phyloP scores from a whole-genome alignment of 768 basidiomycete genomes.

The Pleurotus cornucopiae region DNA sequence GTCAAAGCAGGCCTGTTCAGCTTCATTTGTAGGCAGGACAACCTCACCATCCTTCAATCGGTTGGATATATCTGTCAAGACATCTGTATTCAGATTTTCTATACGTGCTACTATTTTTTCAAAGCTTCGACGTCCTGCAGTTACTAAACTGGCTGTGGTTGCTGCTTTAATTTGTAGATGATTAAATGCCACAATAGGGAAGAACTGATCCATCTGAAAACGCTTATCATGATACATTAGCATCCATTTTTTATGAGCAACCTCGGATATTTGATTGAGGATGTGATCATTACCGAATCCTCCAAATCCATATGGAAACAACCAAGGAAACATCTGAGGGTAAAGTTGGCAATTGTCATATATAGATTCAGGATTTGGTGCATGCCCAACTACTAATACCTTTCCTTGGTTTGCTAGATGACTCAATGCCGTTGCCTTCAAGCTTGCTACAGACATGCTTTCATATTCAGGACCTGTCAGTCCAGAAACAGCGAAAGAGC shows the following conservation, averaged over 20 bases:
- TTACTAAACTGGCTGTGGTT: constrained; percentile 21
- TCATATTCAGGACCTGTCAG: constrained; percentile 19
- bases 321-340: constrained; percentile 33
- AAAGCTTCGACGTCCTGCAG: constrained; percentile 22
- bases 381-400: constrained; percentile 18
- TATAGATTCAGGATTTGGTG: constrained; percentile 13
- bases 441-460: constrained; percentile 12
- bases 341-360: constrained; percentile 29
- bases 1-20: constrained; percentile 29
- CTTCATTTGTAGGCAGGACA: constrained; percentile 20
- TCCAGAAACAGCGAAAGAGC: constrained; percentile 34
- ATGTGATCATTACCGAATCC: constrained; percentile 17
- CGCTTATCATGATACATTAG: constrained; percentile 36
- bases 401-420: constrained; percentile 14
- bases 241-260: constrained; percentile 13
- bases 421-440: constrained; percentile 18
- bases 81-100: background rate
- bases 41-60: constrained; percentile 19
- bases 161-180: constrained; percentile 32
- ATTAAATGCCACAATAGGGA: constrained; percentile 35
- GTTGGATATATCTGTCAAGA: constrained; percentile 9
- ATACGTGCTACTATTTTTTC: constrained; percentile 12
- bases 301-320: constrained; percentile 33
- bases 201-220: constrained; percentile 31
- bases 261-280: no score